A percentile compares a stretch with the other conserved stretches of the same genome.
These are phyloP conservation scores for Lantana camara DNA, from an alignment of 257 asterid genomes.

Conservation along the genomic window DNA sequence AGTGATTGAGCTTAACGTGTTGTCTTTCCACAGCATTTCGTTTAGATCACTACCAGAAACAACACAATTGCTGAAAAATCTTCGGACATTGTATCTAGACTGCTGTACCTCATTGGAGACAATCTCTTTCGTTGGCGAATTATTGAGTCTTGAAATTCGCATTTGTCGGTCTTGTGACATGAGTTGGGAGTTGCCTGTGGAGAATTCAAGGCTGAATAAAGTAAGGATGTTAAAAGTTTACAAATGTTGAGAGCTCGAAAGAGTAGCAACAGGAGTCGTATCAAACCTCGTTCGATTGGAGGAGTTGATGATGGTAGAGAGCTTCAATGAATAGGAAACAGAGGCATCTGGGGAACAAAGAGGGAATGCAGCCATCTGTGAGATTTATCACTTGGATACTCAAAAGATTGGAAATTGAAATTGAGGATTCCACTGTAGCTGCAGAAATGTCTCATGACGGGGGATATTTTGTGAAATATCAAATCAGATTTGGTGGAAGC, in stretches of 20 bases:
- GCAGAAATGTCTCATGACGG: background rate
- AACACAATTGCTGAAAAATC: background rate
- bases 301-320: background rate
- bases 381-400: background rate
- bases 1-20: background rate
- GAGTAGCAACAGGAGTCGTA: background rate
- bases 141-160: conserved; percentile 4
- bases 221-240: background rate
- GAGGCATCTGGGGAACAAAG: background rate
- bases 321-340: background rate
- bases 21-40: background rate
- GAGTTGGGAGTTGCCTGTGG: background rate
- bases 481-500: background rate
- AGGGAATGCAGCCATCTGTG: background rate
- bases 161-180: background rate
- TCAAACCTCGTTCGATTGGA: background rate
- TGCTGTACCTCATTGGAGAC: background rate
- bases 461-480: background rate
- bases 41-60: background rate
- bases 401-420: background rate
- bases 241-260: background rate
- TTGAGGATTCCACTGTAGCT: background rate
- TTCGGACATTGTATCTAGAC: background rate
- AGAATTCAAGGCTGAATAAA: background rate
- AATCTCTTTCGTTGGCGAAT: background rate